These are phyloP conservation scores for Fusarium sp. DNA, from an alignment of 2,329 filamentous ascomycete genomes.

Conservation along the genomic window DNA sequence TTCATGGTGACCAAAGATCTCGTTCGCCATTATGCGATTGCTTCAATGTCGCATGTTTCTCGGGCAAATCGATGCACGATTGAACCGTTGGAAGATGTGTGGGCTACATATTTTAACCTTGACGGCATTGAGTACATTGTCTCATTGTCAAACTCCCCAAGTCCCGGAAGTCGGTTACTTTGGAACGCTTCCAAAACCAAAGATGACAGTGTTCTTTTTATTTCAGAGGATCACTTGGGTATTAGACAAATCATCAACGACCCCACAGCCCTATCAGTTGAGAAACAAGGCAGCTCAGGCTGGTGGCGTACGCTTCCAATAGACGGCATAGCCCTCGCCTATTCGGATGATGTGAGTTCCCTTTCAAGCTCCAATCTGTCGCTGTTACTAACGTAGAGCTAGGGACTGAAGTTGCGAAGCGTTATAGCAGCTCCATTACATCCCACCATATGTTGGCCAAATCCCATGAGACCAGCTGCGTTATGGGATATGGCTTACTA, in stretches of 20 bases:
- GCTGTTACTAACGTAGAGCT: not conserved
- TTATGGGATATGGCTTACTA: conserved; percentile 17
- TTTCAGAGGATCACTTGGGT: conserved; percentile 36
- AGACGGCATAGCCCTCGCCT: not conserved
- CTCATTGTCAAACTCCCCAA: conserved; percentile 22
- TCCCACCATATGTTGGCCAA: conserved; percentile 17
- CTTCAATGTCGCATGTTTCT: conserved; percentile 8
- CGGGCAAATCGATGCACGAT: conserved; percentile 1
- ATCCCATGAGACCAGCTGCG: conserved; percentile 11
- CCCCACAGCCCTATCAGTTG: not conserved
- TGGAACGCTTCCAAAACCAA: not conserved
- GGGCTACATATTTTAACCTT: conserved; percentile 26
- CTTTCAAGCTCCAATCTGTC: rapidly evolving
- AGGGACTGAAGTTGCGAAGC: conserved; percentile 35
- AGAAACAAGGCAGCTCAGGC: not conserved
- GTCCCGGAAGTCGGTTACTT: conserved; percentile 2
- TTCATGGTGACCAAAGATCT: conserved; percentile 15
- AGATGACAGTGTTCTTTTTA: conserved; percentile 5
- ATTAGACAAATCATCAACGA: conserved; percentile 22
- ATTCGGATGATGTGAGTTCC: conserved; percentile 26
- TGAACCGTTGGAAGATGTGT: conserved; percentile 20
- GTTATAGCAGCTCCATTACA: conserved; percentile 5
- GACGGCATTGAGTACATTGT: conserved; percentile 32
- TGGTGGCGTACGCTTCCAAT: conserved; percentile 36
- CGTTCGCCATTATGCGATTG: conserved; percentile 23